A percentile compares a stretch with the other conserved stretches of the same genome.
Conservation (phyloP, 768 basidiomycete species). For the Pleurotus citrinopileatus region DNA sequence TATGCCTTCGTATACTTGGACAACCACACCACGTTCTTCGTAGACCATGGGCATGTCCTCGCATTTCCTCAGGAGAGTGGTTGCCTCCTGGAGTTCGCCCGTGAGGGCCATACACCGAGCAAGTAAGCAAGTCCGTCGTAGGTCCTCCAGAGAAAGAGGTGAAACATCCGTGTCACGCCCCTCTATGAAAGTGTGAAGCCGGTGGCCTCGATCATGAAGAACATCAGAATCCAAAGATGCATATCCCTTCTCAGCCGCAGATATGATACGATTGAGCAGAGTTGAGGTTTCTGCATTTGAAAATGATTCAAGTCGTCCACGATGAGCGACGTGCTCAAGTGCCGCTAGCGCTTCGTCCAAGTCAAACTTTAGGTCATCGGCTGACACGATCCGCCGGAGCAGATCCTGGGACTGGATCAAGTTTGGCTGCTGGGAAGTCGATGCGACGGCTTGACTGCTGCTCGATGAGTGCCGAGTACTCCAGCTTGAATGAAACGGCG, state of each 20-base stretch:
- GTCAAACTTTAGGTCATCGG: constrained; percentile 22
- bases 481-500: not conserved
- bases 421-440: not conserved
- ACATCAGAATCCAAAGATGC: constrained; percentile 15
- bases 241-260: constrained; percentile 22
- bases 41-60: constrained; percentile 17
- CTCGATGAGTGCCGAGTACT: not conserved
- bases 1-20: constrained; percentile 34
- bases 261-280: constrained; percentile 22
- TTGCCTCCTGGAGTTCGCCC: constrained; percentile 33
- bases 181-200: constrained; percentile 31
- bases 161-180: constrained; percentile 21
- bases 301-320: constrained; percentile 10
- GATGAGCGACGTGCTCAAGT: constrained; percentile 24
- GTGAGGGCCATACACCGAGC: constrained; percentile 32
- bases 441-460: not conserved
- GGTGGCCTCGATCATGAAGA: constrained; percentile 32
- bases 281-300: constrained; percentile 14
- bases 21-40: constrained; percentile 18
- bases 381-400: not conserved
- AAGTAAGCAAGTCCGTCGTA: constrained; percentile 24
- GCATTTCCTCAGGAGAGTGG: constrained; percentile 23
- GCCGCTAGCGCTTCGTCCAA: constrained; percentile 38
- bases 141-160: constrained; percentile 16
- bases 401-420: not conserved